phyloP scores from a whole-genome alignment of 345 rosid genomes.

The Bretschneidera sinensis region DNA sequence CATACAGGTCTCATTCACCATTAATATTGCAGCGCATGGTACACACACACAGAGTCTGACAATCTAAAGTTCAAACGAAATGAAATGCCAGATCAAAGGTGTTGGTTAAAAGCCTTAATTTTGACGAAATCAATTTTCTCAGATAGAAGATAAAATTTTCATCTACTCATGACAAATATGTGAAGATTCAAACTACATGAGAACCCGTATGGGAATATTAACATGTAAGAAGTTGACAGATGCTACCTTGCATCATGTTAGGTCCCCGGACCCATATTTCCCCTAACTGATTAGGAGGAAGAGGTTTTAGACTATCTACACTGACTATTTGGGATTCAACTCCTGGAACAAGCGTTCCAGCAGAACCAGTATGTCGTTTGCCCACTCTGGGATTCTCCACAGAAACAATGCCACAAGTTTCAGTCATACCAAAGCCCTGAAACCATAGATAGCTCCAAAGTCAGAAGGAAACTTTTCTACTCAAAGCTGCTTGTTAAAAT shows the following conservation, averaged over 20 bases:
- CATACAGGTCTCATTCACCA: no score
- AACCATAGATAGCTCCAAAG: constrained; percentile 12
- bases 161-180: no score
- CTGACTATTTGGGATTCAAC: constrained; percentile 70
- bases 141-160: no score
- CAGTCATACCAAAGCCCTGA: constrained; percentile 96
- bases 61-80: no score
- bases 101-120: no score
- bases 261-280: constrained; percentile 93
- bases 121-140: no score
- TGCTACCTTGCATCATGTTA: constrained; percentile 81
- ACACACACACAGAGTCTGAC: no score
- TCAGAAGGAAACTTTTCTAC: constrained; percentile 7
- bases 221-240: neutral
- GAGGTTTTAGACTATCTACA: constrained; percentile 53
- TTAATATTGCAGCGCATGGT: no score
- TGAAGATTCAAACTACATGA: no score
- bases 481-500: neutral
- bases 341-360: constrained; percentile 66
- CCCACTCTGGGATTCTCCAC: constrained; percentile 48
- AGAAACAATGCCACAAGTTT: constrained; percentile 64
- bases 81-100: no score
- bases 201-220: neutral
- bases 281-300: constrained; percentile 72
- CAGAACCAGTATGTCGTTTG: constrained; percentile 52